Base-by-base conservation (phyloP, 495 filamentous ascomycete species). In the Lasiosphaeria ovina region DNA sequence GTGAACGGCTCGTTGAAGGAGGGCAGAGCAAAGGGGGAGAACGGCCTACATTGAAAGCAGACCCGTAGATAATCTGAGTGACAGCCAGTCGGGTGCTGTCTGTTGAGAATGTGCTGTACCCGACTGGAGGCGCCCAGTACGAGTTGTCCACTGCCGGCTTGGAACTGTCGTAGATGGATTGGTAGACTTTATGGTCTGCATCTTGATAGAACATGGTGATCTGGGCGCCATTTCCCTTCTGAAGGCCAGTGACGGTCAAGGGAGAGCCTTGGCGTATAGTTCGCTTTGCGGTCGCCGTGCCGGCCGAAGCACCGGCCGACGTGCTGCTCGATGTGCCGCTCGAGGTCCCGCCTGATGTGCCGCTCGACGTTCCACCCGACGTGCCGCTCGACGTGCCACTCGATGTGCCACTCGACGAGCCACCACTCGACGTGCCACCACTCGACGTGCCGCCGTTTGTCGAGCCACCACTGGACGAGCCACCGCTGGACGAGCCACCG, bases 141-240 rank as follows among this genome's bases (percentile, higher is more conserved):
- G 57, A 24, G 12, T 56, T 55, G 5, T 62, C 51, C 11, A 51
- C 1, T 8, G 40, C 5, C 10, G 51, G 34, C 4, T 10, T 3
- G 32, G 45, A 51, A 10, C 40, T 59, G 51, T 65, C 58, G 48
- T 59, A 68, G 7, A 32, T 49, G 31, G 62, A 54, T 11, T 48
- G 55, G 8, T 51, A 35, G 6, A 68, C 57, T 3, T 17, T 36
- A 40, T 59, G 50, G 35, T 56, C 10, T 0, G n/a, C 12, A 31
- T 58, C 62, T 34, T 65, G 62, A 54, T 55, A 65, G 55, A 55
- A 68, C 16, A 68, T 51, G 36, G 45, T 58, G n/a, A 58, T 52
- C 33, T 65, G 59, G 10, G 60, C 34, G n/a, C 51, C 66, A 8
- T 55, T 45, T 1, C 57, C 14, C 12, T 57, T 61, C 12, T 62